These are phyloP conservation scores for Candida alai DNA, from an alignment of 805 yeast species.

Conservation along the genomic window DNA sequence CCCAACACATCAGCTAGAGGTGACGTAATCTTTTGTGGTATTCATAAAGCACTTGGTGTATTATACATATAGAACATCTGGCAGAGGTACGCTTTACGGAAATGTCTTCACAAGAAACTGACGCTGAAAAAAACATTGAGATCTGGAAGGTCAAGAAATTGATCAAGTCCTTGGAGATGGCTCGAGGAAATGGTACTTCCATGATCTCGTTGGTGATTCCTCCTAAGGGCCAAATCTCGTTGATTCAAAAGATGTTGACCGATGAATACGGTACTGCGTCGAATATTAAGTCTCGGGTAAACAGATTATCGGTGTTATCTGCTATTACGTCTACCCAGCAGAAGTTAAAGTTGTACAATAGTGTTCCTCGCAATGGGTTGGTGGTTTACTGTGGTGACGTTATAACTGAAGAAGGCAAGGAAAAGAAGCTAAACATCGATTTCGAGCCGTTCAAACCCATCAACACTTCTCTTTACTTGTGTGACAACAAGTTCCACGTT, in stretches of 20 bases:
- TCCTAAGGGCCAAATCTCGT: conserved; percentile 89
- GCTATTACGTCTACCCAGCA: conserved; percentile 99
- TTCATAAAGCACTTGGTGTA: too few relatives aligned
- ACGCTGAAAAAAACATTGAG: conserved; percentile 94
- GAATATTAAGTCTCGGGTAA: conserved; percentile 95
- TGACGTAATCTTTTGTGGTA: too few relatives aligned
- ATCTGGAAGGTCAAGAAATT: conserved; percentile 98
- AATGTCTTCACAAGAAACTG: conserved; percentile 44
- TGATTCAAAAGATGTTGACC: conserved; percentile 84
- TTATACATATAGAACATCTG: too few relatives aligned
- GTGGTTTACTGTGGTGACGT: conserved; percentile 99
- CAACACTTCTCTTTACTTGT: conserved; percentile 88
- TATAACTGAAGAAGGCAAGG: conserved; percentile 94
- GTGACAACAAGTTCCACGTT: conserved; percentile 98
- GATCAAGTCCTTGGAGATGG: conserved; percentile 79
- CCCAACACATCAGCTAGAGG: too few relatives aligned
- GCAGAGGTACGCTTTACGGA: too few relatives aligned
- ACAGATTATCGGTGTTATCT: conserved; percentile 88
- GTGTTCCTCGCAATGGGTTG: conserved; percentile 91
- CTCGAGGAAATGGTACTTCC: conserved; percentile 98
- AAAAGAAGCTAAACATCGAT: conserved; percentile 92
- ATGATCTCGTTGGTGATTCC: conserved; percentile 97
- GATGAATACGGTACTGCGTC: conserved; percentile 99
- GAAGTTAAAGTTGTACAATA: conserved; percentile 82
- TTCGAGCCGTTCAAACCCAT: conserved; percentile 99